Conservation (phyloP, 1,284 basidiomycete genomes). For the Peniophora sp. region DNA sequence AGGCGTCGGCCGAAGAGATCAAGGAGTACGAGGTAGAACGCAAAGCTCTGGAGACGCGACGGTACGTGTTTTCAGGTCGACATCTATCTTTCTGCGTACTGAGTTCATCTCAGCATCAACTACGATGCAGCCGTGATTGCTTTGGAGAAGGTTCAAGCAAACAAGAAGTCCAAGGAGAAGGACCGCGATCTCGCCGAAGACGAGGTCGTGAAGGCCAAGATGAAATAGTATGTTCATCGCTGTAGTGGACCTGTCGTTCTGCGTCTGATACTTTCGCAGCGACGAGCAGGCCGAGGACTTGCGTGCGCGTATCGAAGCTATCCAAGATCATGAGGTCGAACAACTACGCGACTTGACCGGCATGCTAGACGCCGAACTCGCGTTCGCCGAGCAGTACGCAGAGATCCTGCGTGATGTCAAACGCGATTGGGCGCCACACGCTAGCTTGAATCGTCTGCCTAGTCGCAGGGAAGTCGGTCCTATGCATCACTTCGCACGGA, state of each 20-base stretch:
- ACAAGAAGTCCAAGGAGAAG: constrained; percentile 66
- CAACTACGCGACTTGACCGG: constrained; percentile 62
- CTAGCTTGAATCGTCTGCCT: constrained; percentile 16
- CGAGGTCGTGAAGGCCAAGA: constrained; percentile 60
- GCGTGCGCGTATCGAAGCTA: constrained; percentile 61
- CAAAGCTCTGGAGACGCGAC: constrained; percentile 77
- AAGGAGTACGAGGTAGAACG: constrained; percentile 63
- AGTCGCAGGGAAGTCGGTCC: constrained; percentile 11
- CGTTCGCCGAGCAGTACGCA: constrained; percentile 65
- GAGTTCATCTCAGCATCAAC: constrained; percentile 35
- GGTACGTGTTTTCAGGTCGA: constrained; percentile 30
- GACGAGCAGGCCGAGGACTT: constrained; percentile 80
- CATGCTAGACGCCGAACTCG: constrained; percentile 66
- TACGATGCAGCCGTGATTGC: constrained; percentile 70
- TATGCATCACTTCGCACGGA: constrained; percentile 11
- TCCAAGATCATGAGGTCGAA: constrained; percentile 69
- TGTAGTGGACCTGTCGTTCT: neutral
- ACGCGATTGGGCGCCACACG: constrained; percentile 38
- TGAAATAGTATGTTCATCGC: constrained; percentile 58
- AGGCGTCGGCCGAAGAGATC: constrained; percentile 55
- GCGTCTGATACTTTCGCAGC: constrained; percentile 29
- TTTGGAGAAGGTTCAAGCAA: constrained; percentile 53
- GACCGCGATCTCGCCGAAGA: constrained; percentile 68
- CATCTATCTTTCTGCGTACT: neutral
- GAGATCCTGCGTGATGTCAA: constrained; percentile 64